A percentile compares a stretch with the other conserved stretches of the same genome.
Evolutionary conservation across 352 stramenopile species (phyloP).

Genomic region (Plasmopara viticola): DNA sequence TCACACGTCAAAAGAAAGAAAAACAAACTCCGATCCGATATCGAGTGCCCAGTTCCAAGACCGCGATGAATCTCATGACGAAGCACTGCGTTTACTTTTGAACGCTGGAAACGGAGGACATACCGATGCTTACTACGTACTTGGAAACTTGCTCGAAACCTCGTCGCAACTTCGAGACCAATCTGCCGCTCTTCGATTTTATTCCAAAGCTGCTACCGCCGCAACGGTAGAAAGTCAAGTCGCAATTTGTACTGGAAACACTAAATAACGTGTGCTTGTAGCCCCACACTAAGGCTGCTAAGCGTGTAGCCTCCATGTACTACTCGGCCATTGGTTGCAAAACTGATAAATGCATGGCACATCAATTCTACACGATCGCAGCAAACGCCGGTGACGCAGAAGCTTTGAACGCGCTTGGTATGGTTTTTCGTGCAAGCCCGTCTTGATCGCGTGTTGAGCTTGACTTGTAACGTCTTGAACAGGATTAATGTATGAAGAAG

Average conservation of each 20-base stretch:
- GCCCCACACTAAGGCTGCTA: conserved; percentile 40
- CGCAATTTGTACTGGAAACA: neutral
- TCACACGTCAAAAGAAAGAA: conserved; percentile 3
- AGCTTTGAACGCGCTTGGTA: conserved; percentile 67
- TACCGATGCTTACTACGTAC: conserved; percentile 31
- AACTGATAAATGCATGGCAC: conserved; percentile 42
- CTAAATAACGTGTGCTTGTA: conserved; percentile 5
- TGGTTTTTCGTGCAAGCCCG: neutral
- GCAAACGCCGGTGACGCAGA: conserved; percentile 43
- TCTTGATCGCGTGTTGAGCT: neutral
- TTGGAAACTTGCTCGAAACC: conserved; percentile 51
- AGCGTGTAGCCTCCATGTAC: conserved; percentile 50
- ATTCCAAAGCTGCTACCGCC: conserved; percentile 42
- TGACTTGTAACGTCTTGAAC: neutral
- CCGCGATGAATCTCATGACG: conserved; percentile 50
- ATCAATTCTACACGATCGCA: conserved; percentile 52
- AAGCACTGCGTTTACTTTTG: conserved; percentile 53
- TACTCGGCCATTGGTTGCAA: conserved; percentile 54
- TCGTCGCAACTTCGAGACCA: conserved; percentile 45
- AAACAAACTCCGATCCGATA: neutral
- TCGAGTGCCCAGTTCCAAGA: conserved; percentile 33
- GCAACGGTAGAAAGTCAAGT: conserved; percentile 11
- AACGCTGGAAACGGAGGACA: conserved; percentile 36
- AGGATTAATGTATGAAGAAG: conserved; percentile 69
- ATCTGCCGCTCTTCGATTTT: conserved; percentile 49